Conservation (phyloP, 768 basidiomycete genomes). For the Rubroboletus satanas region DNA sequence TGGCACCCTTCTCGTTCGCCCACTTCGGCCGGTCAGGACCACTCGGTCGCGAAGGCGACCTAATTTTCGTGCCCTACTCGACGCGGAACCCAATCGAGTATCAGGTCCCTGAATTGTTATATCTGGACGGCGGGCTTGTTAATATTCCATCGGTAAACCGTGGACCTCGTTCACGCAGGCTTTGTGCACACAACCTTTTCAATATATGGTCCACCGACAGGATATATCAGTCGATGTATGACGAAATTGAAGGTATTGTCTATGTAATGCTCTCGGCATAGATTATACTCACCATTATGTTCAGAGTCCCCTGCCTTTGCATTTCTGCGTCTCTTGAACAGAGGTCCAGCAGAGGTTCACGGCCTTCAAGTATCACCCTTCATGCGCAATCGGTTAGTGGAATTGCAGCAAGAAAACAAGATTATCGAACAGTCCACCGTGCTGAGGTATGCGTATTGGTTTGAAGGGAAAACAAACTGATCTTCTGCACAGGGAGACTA, state of each 20-base stretch:
- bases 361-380: slow-evolving; percentile 56
- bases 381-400: slow-evolving; percentile 51
- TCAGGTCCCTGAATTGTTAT: slow-evolving; percentile 69
- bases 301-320: slow-evolving; percentile 59
- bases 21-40: slow-evolving; percentile 77
- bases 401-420: slow-evolving; percentile 42
- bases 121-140: slow-evolving; percentile 71
- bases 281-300: slow-evolving; percentile 17
- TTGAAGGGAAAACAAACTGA: slow-evolving; percentile 4
- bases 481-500: slow-evolving; percentile 18
- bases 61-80: slow-evolving; percentile 78
- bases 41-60: slow-evolving; percentile 84
- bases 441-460: slow-evolving; percentile 37
- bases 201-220: slow-evolving; percentile 90
- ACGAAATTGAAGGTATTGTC: slow-evolving; percentile 50
- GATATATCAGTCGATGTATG: slow-evolving; percentile 65
- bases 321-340: slow-evolving; percentile 68
- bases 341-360: slow-evolving; percentile 63
- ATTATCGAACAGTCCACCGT: slow-evolving; percentile 41
- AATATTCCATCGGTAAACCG: slow-evolving; percentile 58
- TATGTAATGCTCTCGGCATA: neutral
- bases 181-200: slow-evolving; percentile 62
- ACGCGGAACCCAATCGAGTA: slow-evolving; percentile 84
- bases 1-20: slow-evolving; percentile 88
- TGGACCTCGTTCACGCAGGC: slow-evolving; percentile 44